These are phyloP conservation scores for Kickxella alabastrina DNA, from an alignment of 192 early-diverging fungal genomes.

Conservation along the genomic window DNA sequence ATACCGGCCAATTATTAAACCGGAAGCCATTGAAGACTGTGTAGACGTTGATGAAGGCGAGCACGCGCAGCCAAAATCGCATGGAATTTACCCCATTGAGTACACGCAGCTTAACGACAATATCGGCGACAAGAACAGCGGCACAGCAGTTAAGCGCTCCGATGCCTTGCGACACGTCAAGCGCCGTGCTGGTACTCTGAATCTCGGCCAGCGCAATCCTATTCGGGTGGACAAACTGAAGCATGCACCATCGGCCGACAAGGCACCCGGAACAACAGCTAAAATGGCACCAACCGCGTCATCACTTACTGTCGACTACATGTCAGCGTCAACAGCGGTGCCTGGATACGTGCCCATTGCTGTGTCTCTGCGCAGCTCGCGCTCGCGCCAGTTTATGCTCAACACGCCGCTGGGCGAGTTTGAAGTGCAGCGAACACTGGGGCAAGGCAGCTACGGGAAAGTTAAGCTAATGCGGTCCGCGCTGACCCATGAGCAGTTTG, in stretches of 20 bases:
- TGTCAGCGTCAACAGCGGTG: background rate
- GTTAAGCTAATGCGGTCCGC: conserved; percentile 52
- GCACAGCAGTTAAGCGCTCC: too few species aligned
- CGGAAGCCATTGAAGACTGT: background rate
- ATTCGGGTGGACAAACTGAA: conserved; percentile 1
- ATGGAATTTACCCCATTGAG: conserved; percentile 19
- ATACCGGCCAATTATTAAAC: background rate
- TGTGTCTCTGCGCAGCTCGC: conserved; percentile 39
- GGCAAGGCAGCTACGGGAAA: conserved; percentile 55
- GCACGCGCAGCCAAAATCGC: background rate
- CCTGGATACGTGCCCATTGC: conserved; percentile 25
- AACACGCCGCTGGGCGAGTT: conserved; percentile 54
- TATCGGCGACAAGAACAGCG: too few species aligned
- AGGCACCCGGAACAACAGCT: background rate
- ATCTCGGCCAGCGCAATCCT: background rate
- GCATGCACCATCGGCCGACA: background rate
- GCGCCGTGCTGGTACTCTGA: conserved; percentile 1
- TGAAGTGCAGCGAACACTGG: conserved; percentile 36
- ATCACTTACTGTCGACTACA: background rate
- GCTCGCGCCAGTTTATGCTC: conserved; percentile 43
- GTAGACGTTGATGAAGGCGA: background rate
- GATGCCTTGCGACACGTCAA: background rate
- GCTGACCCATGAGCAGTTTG: conserved; percentile 46
- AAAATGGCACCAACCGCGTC: background rate
- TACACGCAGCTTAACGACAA: conserved; percentile 9